Conservation (phyloP, 768 basidiomycete species). For the Leccinum broughii region DNA sequence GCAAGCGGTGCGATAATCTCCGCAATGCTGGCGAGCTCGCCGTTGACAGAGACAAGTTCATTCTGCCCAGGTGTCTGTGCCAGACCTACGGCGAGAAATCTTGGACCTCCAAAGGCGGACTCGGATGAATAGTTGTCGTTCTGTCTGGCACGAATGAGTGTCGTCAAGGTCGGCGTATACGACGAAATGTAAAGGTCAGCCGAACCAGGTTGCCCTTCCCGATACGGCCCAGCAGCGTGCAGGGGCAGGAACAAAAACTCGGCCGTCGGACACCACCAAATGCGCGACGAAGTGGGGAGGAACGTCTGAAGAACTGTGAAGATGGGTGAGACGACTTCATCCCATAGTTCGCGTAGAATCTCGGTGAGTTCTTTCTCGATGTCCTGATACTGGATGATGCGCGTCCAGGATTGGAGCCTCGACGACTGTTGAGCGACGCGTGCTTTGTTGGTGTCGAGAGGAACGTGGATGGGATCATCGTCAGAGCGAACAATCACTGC, state of each 20-base stretch:
- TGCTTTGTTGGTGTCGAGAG: constrained; percentile 3
- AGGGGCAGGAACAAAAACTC: not conserved
- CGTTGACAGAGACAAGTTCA: not conserved
- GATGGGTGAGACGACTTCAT: constrained; percentile 14
- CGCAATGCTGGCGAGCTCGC: not conserved
- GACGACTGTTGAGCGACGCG: not conserved
- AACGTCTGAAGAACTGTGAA: constrained; percentile 2
- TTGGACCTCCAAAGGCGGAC: not conserved
- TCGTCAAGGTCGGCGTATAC: not conserved
- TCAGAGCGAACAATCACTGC: constrained; percentile 29
- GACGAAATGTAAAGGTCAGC: not conserved
- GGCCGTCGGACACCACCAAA: not conserved
- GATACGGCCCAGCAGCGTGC: not conserved
- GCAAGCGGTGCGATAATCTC: not conserved
- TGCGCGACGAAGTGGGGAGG: constrained; percentile 1
- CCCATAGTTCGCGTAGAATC: constrained; percentile 19
- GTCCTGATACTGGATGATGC: not conserved
- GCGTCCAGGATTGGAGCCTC: not conserved
- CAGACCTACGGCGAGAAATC: not conserved
- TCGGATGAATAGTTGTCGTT: not conserved
- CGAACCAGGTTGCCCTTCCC: not conserved
- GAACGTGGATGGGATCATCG: constrained; percentile 2
- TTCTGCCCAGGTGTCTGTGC: not conserved
- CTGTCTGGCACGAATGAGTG: not conserved
- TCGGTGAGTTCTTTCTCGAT: not conserved